phyloP scores from a whole-genome alignment of 352 stramenopile species.

The Phytopythium ostracodes region DNA sequence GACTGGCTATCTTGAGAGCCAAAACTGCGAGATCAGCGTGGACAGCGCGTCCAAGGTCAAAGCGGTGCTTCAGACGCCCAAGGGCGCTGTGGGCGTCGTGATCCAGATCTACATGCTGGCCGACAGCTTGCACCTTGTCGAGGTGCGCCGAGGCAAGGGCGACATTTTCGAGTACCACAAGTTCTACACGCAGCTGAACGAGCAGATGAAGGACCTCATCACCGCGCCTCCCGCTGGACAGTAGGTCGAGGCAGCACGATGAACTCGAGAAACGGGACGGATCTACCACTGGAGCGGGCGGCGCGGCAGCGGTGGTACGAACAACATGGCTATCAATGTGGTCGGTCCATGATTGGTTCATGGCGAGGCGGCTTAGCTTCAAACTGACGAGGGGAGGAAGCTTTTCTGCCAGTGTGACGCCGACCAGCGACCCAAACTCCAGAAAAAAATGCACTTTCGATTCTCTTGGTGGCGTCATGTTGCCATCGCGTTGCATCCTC shows the following conservation, averaged over 20 bases:
- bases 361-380: neutral
- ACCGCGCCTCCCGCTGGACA: constrained; percentile 16
- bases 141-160: constrained; percentile 87
- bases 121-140: constrained; percentile 80
- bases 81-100: constrained; percentile 85
- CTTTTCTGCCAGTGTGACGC: neutral
- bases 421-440: neutral
- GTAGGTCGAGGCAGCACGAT: neutral
- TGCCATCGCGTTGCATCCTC: neutral
- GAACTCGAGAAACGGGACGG: neutral
- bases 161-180: constrained; percentile 92
- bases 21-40: constrained; percentile 77
- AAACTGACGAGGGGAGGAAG: neutral
- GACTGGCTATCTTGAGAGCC: constrained; percentile 69
- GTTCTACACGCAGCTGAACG: constrained; percentile 87
- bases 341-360: neutral
- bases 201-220: constrained; percentile 86
- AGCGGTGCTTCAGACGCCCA: constrained; percentile 79
- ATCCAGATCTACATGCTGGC: constrained; percentile 90
- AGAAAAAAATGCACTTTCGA: constrained; percentile 1
- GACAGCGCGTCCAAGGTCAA: constrained; percentile 83
- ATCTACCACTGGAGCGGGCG: neutral
- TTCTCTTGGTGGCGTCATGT: neutral
- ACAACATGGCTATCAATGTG: neutral
- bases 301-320: neutral